Base-by-base conservation (phyloP, 1,284 basidiomycete genomes). In the Lignosus rhinocerotis region DNA sequence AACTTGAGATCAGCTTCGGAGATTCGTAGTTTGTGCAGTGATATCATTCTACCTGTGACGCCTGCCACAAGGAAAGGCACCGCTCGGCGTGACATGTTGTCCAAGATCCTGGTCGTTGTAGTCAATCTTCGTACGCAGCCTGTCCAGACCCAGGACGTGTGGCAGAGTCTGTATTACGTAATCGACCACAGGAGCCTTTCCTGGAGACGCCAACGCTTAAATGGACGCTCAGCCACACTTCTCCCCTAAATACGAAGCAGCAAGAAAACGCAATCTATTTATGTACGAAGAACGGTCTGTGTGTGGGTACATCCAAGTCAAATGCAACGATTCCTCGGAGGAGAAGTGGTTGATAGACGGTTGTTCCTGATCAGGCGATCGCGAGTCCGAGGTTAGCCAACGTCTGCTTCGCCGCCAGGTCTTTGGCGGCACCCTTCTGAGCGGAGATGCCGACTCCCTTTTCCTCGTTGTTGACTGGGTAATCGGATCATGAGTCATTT, bases 371-470 rank as follows among this genome's bases (percentile, higher is more conserved):
- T 55, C 31, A 49, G 30, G 32, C 42, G 34, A 52, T 31, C 33
- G 54, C 33, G 14, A 62, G 32, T 21, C 60, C 59, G 19, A 72
- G 64, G 3, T 50, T 53, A 38, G 53, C 43, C 21, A 73, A 73
- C 19, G 83, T 82, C 46, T 78, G 67, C 62, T 70, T 70, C 2
- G 85, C 82, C 2, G 87, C 87, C 16, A 67, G 65, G 44, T 88
- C 83, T 66, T 76, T 88, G 2, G 85, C 84, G 3, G 69, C 68
- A 11, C 70, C 62, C 63, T 83, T 81, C 45, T 74, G 73, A 1
- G 60, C 30, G 19, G 78, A 80, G 0, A 66, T 70, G 16, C 76
- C 82, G 21, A 70, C 70, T 19, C 83, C 85, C 69, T 76, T 75
- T 5, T 75, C 69, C 56, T 76, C 69, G 12, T 80, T 82, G 33